Base-by-base conservation (phyloP, 1,139 yeast genomes). In the Taphrina flavorubra region DNA sequence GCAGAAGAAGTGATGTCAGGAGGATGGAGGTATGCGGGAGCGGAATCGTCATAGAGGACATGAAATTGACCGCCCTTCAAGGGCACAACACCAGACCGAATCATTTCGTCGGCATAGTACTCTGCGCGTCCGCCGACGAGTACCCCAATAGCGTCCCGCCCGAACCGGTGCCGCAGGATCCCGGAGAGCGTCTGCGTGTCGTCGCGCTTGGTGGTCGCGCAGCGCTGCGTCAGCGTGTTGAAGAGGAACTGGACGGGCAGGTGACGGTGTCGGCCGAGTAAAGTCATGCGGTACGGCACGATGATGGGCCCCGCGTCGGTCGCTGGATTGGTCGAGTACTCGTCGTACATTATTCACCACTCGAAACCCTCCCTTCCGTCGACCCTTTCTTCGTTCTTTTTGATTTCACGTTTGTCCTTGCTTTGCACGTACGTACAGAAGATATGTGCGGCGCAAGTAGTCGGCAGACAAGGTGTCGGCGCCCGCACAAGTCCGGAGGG, bases 11-110 rank as follows among this genome's bases (percentile, higher is more conserved):
- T 25, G 4, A 25, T 25, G 4, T 4, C 4, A 25, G 31, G 31
- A 25, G 31, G 31, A 25, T 25, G 31, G 31, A 25, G 1, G 58
- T 55, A 63, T 1, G 61, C 36, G 8, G 67, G 67, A 16, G 53
- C 55, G 37, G 34, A 37, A 46, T 63, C 67, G 37, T 63, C 59
- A 61, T 63, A 63, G 31, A 63, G 46, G 53, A 63, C 67, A 20
- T 42, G 51, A 47, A 49, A 44, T 13, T 34, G 31, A 14, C 42
- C 51, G 36, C 53, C 53, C n/a, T 20, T 8, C 8, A 20, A 10
- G 53, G 53, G 53, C 13, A 49, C 36, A 2, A 20, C 36, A 18
- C 59, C 59, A 11, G 65, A 47, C 6, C 65, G 65, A 31, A 63
- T 13, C 20, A 55, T 16, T n/a, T 63, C 67, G 18, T 63, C 67